Evolutionary conservation across 768 basidiomycete species (phyloP), one percentile per base, ranked within the genome.

Genomic region (Tulasnella sp.): DNA sequence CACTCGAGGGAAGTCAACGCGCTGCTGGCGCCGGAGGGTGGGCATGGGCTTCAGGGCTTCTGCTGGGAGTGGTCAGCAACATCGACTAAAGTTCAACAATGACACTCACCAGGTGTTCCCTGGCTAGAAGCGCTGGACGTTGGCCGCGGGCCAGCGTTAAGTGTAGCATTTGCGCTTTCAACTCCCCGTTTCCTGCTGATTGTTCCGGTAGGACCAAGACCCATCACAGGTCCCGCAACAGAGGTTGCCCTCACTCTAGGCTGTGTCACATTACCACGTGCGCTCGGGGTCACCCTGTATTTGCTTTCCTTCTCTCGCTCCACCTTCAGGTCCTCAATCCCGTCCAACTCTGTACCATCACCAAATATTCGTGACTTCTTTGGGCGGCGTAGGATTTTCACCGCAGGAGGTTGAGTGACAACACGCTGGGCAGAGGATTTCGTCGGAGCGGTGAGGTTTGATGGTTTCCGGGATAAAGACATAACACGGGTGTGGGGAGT

Each of bases 321-420:
- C 8, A 88, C 86, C 6, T 82, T 82, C 39, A 94, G 76, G 67
- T 96, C 92, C 25, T 93, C 92, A 58, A 96, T 77, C 2, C 69
- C 80, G 64, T 96, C 92, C 51, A 96, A 72, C 67, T 94, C 92
- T 8, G 88, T 91, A 12, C 92, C 92, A 65, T 90, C 86, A 4
- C 87, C 87, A 64, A 83, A 91, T 12, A 78, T 78, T 51, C 80
- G 75, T 60, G 76, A 77, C 36, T 86, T 83, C 69, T 89, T 91
- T 11, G 87, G 87, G 62, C 81, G 75, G 52, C 82, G 79, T 23
- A 91, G 70, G 11, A 88, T 68, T 69, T 82, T 86, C 5, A 84
- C 79, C 21, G 72, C 73, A 32, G 72, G 74, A 2, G 77, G 46
- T 11, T 31, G 48, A 42, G 57, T 6, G 52, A 23, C 6, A 54